These are phyloP conservation scores for Cenchrus purpureus DNA, from an alignment of 176 grass and related monocot genomes.

Conservation along the genomic window DNA sequence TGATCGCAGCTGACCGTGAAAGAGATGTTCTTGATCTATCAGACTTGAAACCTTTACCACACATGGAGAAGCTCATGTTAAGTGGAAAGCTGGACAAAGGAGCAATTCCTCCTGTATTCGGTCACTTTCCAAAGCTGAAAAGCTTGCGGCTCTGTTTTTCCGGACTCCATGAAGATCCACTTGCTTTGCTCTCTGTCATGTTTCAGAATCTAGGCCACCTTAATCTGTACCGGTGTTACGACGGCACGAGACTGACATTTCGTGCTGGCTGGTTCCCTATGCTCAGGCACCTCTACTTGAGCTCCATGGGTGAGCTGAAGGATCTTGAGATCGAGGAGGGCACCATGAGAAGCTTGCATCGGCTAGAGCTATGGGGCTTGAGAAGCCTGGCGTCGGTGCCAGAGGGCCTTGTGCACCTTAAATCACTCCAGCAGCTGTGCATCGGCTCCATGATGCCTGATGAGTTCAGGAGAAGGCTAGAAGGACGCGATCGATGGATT, in stretches of 20 bases:
- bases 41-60: constrained; percentile 18
- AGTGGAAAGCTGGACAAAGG: constrained; percentile 36
- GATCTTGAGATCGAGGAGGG: constrained; percentile 41
- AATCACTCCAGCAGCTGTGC: constrained; percentile 27
- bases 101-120: constrained; percentile 14
- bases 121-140: constrained; percentile 5
- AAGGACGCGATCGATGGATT: neutral
- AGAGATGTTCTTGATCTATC: constrained; percentile 30
- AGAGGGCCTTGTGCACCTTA: constrained; percentile 30
- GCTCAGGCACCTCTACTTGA: constrained; percentile 34
- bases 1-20: constrained; percentile 21
- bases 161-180: constrained; percentile 41
- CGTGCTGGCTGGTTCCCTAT: constrained; percentile 41
- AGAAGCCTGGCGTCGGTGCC: constrained; percentile 23
- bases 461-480: constrained; percentile 10
- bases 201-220: constrained; percentile 37
- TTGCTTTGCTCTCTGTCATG: constrained; percentile 14
- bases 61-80: constrained; percentile 45
- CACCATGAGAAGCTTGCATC: constrained; percentile 26
- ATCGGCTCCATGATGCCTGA: constrained; percentile 24
- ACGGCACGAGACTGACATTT: constrained; percentile 24
- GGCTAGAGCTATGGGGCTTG: constrained; percentile 34
- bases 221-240: constrained; percentile 27
- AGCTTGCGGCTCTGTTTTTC: constrained; percentile 38
- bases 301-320: constrained; percentile 25